phyloP scores from a whole-genome alignment of 1,284 basidiomycete genomes.

The Mycena citricolor region DNA sequence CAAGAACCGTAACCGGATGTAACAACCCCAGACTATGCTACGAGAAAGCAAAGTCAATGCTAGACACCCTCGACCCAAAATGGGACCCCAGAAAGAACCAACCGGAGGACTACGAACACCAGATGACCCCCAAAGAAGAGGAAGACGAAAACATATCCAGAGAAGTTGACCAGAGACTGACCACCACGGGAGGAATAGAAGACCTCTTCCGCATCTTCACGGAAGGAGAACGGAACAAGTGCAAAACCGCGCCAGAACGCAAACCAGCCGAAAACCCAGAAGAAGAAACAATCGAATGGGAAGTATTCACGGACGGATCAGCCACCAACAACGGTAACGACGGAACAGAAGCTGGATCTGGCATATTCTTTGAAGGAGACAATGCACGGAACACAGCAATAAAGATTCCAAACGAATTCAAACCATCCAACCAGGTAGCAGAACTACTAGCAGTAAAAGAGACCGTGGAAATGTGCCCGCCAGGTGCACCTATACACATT shows the following conservation, averaged over 20 bases:
- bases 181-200: neutral
- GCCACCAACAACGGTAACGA: constrained; percentile 23
- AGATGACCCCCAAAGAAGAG: neutral
- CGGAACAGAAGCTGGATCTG: constrained; percentile 26
- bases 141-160: constrained; percentile 7
- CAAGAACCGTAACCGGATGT: neutral
- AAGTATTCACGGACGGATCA: constrained; percentile 30
- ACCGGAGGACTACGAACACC: constrained; percentile 15
- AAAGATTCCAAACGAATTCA: constrained; percentile 18
- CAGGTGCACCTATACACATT: constrained; percentile 7
- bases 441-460: constrained; percentile 25
- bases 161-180: constrained; percentile 9
- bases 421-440: constrained; percentile 28
- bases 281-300: neutral
- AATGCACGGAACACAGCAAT: constrained; percentile 23
- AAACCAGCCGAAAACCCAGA: neutral
- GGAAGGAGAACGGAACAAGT: constrained; percentile 3
- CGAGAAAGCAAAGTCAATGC: neutral
- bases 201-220: constrained; percentile 24
- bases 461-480: constrained; percentile 5
- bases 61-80: neutral
- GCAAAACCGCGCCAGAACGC: neutral
- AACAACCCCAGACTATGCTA: constrained; percentile 1
- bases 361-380: constrained; percentile 22
- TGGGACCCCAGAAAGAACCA: neutral